Evolutionary conservation across 805 yeast species (phyloP).

Genomic region (Teunomyces barrocoloradensis): DNA sequence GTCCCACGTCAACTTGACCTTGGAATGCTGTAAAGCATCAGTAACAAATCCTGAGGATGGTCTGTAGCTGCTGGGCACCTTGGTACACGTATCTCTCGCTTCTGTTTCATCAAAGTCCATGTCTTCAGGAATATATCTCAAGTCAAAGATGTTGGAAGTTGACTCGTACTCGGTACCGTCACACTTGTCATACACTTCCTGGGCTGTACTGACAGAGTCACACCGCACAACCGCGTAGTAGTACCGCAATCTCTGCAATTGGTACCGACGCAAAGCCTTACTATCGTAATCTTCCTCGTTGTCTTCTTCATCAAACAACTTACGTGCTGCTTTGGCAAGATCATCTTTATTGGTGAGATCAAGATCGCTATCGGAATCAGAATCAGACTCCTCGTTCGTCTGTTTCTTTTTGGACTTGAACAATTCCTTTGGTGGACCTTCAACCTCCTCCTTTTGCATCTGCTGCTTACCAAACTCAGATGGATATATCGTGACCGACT

Average conservation of each 20-base stretch:
- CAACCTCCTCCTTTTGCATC: constrained; percentile 82
- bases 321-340: constrained; percentile 61
- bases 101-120: constrained; percentile 77
- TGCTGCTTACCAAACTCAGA: constrained; percentile 92
- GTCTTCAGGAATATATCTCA: constrained; percentile 89
- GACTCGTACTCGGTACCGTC: constrained; percentile 96
- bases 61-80: constrained; percentile 72
- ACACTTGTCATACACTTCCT: constrained; percentile 75
- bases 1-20: constrained; percentile 96
- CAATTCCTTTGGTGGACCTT: constrained; percentile 89
- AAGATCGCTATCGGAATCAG: constrained; percentile 28
- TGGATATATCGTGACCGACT: constrained; percentile 72
- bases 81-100: constrained; percentile 69
- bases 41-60: constrained; percentile 79
- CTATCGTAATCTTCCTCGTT: constrained; percentile 84
- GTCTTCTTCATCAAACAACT: constrained; percentile 74
- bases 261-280: constrained; percentile 81
- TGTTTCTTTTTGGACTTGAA: constrained; percentile 51
- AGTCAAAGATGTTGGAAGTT: constrained; percentile 89
- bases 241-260: constrained; percentile 87
- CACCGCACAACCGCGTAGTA: constrained; percentile 89
- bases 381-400: constrained; percentile 31
- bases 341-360: constrained; percentile 48
- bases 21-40: constrained; percentile 94
- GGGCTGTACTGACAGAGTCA: constrained; percentile 69